Percentiles rank a stretch among this genome's conserved stretches.
Evolutionary conservation across 169 alveolate species (phyloP).

Genomic region (Plasmodium billcollinsi): DNA sequence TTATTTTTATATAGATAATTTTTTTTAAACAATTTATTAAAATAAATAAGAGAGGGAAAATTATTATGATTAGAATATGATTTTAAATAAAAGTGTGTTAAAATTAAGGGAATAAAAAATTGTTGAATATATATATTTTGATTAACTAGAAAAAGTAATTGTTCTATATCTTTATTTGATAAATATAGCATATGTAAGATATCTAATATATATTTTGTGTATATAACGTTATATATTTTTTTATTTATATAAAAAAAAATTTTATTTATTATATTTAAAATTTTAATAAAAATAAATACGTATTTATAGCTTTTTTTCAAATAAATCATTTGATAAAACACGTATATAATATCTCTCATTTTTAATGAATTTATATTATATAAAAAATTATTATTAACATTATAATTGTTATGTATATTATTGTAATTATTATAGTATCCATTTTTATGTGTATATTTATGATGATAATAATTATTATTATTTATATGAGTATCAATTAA

Average conservation of each 20-base stretch:
- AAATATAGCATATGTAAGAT: constrained; percentile 11
- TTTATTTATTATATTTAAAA: constrained; percentile 21
- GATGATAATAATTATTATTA: neutral
- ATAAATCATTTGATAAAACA: constrained; percentile 42
- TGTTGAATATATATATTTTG: constrained; percentile 22
- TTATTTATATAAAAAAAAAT: constrained; percentile 2
- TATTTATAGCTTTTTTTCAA: constrained; percentile 14
- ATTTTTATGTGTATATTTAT: neutral
- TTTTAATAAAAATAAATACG: constrained; percentile 35
- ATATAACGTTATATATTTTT: neutral
- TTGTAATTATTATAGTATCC: neutral
- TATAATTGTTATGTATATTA: neutral
- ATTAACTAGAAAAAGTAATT: constrained; percentile 35
- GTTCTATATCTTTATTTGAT: constrained; percentile 64
- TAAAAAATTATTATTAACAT: neutral
- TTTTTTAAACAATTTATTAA: constrained; percentile 36
- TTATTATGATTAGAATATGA: neutral
- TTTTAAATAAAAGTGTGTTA: constrained; percentile 40
- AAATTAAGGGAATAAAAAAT: constrained; percentile 32
- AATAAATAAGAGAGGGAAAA: constrained; percentile 10
- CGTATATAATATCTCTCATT: constrained; percentile 48
- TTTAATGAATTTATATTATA: constrained; percentile 24
- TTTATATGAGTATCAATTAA: neutral
- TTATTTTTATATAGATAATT: constrained; percentile 1
- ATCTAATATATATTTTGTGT: neutral